Base-by-base conservation (phyloP, 768 basidiomycete species). In the Suillus americanus region DNA sequence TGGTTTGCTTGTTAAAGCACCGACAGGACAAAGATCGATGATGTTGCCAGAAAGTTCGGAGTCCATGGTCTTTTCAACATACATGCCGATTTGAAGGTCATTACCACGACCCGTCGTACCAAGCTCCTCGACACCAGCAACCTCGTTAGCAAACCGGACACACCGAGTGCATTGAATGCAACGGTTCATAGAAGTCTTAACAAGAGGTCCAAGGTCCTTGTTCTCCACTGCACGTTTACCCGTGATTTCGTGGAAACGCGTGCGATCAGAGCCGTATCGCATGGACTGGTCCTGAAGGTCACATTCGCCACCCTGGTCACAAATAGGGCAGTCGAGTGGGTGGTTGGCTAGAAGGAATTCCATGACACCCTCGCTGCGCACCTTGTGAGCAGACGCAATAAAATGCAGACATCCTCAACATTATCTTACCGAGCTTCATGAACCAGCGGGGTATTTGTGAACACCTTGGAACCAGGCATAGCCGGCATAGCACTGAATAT, bases 101-200 rank as follows among this genome's bases (percentile, higher is more conserved):
- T 99, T 99, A 57, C 97, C 97, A 65, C 97, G 90, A 13, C 97
- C 97, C 3, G 95, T 96, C 3, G 95, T 95, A 51, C 97, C 97
- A 28, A 99, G 82, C 71, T 99, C 97, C 79, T 99, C 95, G 9
- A 98, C 95, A 62, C 97, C 97, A 1, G 97, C 97, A 53, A 99
- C 97, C 75, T 99, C 97, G 79, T 99, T 99, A 35, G 97, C 97
- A 74, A 99, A 99, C 60, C 97, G 92, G 33, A 99, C 93, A 78
- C 97, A 99, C 65, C 97, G 94, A 5, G 97, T 99, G 80, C 97
- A 99, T 78, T 99, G 97, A 71, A 99, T 99, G 80, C 97, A 99
- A 45, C 97, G 89, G 79, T 94, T 97, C 97, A 98, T 98, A 64
- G 90, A 93, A 2, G 97, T 98, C 84, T 99, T 99, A 75, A 99